Conservation (phyloP, 2,329 filamentous ascomycete genomes). For the Emergomyces orientalis region DNA sequence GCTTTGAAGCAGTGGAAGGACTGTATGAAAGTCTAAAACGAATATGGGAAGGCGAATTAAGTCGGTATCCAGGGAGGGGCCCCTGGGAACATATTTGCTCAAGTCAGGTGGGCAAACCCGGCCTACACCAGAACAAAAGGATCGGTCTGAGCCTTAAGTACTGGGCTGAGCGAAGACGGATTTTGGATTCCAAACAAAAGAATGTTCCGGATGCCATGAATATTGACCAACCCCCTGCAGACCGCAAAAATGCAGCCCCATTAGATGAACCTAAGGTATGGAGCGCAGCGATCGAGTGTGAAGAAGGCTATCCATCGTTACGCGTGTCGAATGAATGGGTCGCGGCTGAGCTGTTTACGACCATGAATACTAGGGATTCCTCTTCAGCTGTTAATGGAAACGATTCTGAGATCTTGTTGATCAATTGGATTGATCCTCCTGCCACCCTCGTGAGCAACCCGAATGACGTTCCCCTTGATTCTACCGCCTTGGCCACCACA, state of each 20-base stretch:
- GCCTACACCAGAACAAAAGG: slow-evolving; percentile 31
- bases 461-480: slow-evolving; percentile 31
- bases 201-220: slow-evolving; percentile 25
- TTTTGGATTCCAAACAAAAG: slow-evolving; percentile 25
- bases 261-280: slow-evolving; percentile 24
- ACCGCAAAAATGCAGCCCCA: slow-evolving; percentile 15
- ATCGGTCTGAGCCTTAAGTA: slow-evolving; percentile 37
- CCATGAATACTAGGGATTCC: slow-evolving; percentile 20
- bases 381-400: slow-evolving; percentile 18
- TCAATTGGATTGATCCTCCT: slow-evolving; percentile 35
- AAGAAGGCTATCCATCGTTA: slow-evolving; percentile 37
- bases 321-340: slow-evolving; percentile 39
- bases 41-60: slow-evolving; percentile 36
- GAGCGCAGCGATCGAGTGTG: slow-evolving; percentile 36
- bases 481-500: slow-evolving; percentile 29
- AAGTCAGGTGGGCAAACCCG: slow-evolving; percentile 34
- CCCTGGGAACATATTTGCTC: slow-evolving; percentile 34
- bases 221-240: slow-evolving; percentile 22
- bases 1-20: slow-evolving; percentile 39
- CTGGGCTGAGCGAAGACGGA: slow-evolving; percentile 32
- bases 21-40: slow-evolving; percentile 35
- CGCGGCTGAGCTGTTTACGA: slow-evolving; percentile 27
- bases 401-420: slow-evolving; percentile 22
- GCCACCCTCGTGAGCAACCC: slow-evolving; percentile 27
- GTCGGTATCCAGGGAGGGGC: slow-evolving; percentile 23